A percentile compares a stretch with the other conserved stretches of the same genome.
Conservation (phyloP, 2,329 filamentous ascomycete genomes). For the Pseudocercospora fuligena region DNA sequence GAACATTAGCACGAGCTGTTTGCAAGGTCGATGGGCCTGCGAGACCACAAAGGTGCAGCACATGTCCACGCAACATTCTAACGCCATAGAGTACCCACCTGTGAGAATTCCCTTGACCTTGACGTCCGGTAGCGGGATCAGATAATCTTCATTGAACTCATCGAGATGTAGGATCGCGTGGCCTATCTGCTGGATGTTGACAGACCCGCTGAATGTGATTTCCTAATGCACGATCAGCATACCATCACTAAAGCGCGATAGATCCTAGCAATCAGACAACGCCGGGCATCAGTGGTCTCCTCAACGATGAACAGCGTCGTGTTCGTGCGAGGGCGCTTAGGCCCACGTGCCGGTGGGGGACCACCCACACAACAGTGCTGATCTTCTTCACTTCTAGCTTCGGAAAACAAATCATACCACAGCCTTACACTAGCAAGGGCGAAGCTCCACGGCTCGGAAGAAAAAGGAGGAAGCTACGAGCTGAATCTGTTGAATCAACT, state of each 20-base stretch:
- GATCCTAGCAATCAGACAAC: background rate
- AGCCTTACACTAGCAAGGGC: slow-evolving; percentile 1
- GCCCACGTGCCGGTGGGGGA: background rate
- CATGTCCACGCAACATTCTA: background rate
- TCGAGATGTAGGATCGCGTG: slow-evolving; percentile 52
- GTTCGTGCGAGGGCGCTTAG: background rate
- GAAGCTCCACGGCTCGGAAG: background rate
- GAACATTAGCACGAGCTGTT: background rate
- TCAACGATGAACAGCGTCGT: background rate
- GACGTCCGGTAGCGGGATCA: slow-evolving; percentile 52
- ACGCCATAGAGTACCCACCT: background rate
- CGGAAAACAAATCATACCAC: background rate
- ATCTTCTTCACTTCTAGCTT: background rate
- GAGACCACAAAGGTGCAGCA: background rate
- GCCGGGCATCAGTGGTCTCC: background rate
- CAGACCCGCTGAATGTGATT: slow-evolving; percentile 51
- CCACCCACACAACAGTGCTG: background rate
- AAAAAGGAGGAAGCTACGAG: background rate
- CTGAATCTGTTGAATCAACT: background rate
- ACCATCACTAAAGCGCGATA: background rate
- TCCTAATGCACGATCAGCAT: slow-evolving; percentile 32
- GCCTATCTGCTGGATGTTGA: slow-evolving; percentile 54
- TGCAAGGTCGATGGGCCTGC: background rate
- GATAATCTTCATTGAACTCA: slow-evolving; percentile 50
- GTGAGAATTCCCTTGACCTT: slow-evolving; percentile 52